Conservation (phyloP, 352 stramenopile genomes). For the Pythium angustatum region DNA sequence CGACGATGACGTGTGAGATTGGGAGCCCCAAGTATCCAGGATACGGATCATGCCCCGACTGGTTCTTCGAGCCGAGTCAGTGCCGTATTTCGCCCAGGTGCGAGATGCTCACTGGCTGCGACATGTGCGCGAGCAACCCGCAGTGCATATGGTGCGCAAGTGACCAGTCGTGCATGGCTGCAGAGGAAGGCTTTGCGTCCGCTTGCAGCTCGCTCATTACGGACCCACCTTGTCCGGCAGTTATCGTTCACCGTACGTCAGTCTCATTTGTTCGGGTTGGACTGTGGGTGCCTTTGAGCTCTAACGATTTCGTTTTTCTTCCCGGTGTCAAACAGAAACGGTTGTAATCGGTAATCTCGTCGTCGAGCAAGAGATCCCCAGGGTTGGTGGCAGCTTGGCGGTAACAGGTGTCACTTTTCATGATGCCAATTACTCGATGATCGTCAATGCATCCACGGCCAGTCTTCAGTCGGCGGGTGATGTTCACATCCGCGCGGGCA, state of each 20-base stretch:
- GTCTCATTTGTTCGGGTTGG: background rate
- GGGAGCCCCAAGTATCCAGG: constrained; percentile 57
- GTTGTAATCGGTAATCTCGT: constrained; percentile 56
- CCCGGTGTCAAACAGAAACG: constrained; percentile 43
- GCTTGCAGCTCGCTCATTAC: constrained; percentile 86
- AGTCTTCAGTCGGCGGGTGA: constrained; percentile 47
- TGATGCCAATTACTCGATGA: constrained; percentile 37
- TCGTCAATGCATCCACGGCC: constrained; percentile 45
- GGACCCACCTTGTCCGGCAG: constrained; percentile 78
- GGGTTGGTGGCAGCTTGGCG: constrained; percentile 36
- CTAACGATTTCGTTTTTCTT: background rate
- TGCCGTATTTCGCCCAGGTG: constrained; percentile 79
- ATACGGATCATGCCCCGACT: constrained; percentile 58
- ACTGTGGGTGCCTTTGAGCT: too few relatives aligned
- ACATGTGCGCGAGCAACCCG: constrained; percentile 51
- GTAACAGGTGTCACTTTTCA: constrained; percentile 43
- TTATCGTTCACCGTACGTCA: constrained; percentile 68
- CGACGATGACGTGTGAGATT: constrained; percentile 85
- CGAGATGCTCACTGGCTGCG: constrained; percentile 54
- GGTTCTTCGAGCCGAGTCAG: constrained; percentile 50
- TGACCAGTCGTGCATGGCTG: constrained; percentile 76
- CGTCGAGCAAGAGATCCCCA: constrained; percentile 50
- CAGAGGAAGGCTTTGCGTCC: constrained; percentile 80
- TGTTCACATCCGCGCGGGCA: constrained; percentile 58
- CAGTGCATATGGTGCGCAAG: constrained; percentile 92